Evolutionary conservation across 441 rosid genomes (phyloP), one percentile per base, ranked within the genome.

Genomic region (Erodium texanum): DNA sequence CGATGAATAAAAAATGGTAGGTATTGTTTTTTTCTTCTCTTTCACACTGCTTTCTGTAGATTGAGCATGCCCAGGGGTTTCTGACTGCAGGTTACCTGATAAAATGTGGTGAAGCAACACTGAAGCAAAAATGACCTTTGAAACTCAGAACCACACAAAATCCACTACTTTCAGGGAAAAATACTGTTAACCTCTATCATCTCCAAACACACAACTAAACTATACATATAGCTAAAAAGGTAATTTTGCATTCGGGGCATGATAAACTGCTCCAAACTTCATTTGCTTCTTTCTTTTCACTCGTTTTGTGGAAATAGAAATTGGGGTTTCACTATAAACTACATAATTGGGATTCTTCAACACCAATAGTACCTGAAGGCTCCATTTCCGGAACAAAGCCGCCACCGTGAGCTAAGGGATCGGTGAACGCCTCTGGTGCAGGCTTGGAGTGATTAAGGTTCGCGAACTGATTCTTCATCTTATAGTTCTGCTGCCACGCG

Each of bases 301-400:
- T 16, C 22, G 18, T 20, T 54, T 54, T 9, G 19, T 20, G 23
- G 23, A 56, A 56, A n/a, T 18, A 19, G 24, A 19, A 56, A 16
- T 24, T 64, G 38, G 22, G 68, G 43, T 74, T 19, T 19, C 24
- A 19, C 8, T 20, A 3, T 16, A 19, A 0, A 0, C 12, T 6
- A 54, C 24, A 18, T 2, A 18, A 19, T 16, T 1, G 20, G 48
- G 48, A 0, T 41, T 22, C 6, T 4, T 69, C 16, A 64, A 58
- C 34, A 61, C 41, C 24, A 65, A 61, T 27, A 83, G 74, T 77
- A 89, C 99, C 83, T 8, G 91, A 78, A 74, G 92, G 88, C 24
- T 84, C 89, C 2, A 89, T 78, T 68, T 94, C 97, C 0, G 97
- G 96, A 63, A 92, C 77, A 76, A 89, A 94, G 12, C 98, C 99